These are phyloP conservation scores for Lasiosphaeria hispida DNA, from an alignment of 495 filamentous ascomycete genomes.

Conservation along the genomic window DNA sequence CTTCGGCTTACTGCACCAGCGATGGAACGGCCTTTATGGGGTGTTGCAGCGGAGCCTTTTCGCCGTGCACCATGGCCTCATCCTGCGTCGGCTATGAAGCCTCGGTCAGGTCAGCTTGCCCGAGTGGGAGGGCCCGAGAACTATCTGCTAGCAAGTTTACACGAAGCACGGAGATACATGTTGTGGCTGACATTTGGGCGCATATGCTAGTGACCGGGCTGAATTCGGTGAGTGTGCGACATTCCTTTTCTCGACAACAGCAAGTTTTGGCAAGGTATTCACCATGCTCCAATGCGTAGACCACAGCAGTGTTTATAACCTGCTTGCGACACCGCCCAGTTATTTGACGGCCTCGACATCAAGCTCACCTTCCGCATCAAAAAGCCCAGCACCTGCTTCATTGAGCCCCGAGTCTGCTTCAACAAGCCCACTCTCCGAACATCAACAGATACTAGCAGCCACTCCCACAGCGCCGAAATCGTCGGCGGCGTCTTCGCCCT, in stretches of 20 bases:
- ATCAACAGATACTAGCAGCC: conserved; percentile 1
- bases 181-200: background rate
- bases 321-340: conserved; percentile 10
- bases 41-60: conserved; percentile 15
- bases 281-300: conserved; percentile 15
- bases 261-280: conserved; percentile 11
- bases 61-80: conserved; percentile 16
- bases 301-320: background rate
- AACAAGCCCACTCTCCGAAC: background rate
- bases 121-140: background rate
- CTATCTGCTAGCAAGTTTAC: conserved; percentile 15
- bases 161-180: no score
- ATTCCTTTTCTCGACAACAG: conserved; percentile 10
- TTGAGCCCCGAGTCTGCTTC: background rate
- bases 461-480: conserved; percentile 29
- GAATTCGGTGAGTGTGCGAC: conserved; percentile 9
- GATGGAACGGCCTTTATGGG: conserved; percentile 18
- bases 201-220: conserved; percentile 5
- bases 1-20: conserved; percentile 15
- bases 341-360: background rate
- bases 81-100: conserved; percentile 15
- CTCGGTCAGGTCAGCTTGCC: conserved; percentile 5
- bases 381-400: background rate
- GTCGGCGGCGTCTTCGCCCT: conserved; percentile 39
- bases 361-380: background rate